A percentile compares a stretch with the other conserved stretches of the same genome.
phyloP scores from a whole-genome alignment of 768 basidiomycete species.

The Tulasnella sp. region DNA sequence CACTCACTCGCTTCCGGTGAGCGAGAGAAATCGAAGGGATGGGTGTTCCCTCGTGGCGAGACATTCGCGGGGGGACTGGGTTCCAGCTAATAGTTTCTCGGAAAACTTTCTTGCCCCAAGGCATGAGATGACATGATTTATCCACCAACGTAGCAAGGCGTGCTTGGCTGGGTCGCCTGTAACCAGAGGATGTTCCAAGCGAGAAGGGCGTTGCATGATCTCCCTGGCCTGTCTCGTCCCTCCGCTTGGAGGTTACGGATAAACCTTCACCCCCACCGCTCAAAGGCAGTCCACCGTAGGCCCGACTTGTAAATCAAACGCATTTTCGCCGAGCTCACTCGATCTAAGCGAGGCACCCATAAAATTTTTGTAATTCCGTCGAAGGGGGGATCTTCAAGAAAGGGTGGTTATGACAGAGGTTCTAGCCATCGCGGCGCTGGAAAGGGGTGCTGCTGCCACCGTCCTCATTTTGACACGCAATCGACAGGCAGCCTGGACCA shows the following conservation, averaged over 20 bases:
- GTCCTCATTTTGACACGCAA: neutral
- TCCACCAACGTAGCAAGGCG: too few relatives aligned
- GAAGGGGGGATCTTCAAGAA: neutral
- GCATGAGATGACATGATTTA: too few relatives aligned
- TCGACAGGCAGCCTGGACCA: neutral
- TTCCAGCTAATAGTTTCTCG: too few relatives aligned
- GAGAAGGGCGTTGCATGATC: too few relatives aligned
- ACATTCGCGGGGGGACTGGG: too few relatives aligned
- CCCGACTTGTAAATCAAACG: neutral
- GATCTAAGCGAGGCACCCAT: neutral
- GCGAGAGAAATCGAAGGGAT: too few relatives aligned
- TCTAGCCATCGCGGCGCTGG: neutral
- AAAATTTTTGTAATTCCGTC: neutral
- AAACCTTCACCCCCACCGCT: neutral
- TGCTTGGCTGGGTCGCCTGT: too few relatives aligned
- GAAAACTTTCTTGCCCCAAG: too few relatives aligned
- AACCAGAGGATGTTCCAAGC: too few relatives aligned
- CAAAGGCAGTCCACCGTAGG: neutral
- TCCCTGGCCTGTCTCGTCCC: neutral
- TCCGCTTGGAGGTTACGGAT: neutral
- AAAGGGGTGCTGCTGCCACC: neutral
- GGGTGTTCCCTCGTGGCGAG: too few relatives aligned
- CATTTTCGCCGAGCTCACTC: conserved; percentile 2
- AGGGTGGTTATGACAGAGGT: neutral
- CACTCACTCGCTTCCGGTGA: too few relatives aligned